A percentile compares a stretch with the other conserved stretches of the same genome.
Evolutionary conservation across 2,329 filamentous ascomycete genomes (phyloP).

Genomic region (Harringtonia lauricola): DNA sequence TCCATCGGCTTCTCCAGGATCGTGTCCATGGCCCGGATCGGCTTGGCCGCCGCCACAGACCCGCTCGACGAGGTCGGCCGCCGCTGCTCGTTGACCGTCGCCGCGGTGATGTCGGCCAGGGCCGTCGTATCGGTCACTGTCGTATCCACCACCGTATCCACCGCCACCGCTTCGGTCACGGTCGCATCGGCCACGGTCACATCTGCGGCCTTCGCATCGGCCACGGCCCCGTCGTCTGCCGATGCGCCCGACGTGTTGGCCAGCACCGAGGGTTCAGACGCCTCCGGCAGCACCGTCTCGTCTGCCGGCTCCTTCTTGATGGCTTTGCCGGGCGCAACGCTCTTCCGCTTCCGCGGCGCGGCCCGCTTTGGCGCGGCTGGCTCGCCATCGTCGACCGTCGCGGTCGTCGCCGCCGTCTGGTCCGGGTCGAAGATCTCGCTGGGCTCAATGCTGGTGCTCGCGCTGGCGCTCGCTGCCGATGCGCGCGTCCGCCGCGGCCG

Average conservation of each 20-base stretch:
- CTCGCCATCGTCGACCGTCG: constrained; percentile 21
- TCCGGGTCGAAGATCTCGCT: constrained; percentile 50
- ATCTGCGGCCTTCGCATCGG: neutral
- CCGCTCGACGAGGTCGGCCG: constrained; percentile 37
- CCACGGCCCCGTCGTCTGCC: neutral
- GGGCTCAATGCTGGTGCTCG: constrained; percentile 39
- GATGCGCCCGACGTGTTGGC: neutral
- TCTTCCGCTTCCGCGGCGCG: constrained; percentile 59
- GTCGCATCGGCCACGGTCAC: constrained; percentile 1
- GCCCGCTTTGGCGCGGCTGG: constrained; percentile 24
- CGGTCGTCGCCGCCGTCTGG: constrained; percentile 24
- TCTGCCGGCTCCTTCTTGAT: constrained; percentile 20
- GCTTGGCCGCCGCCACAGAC: constrained; percentile 47
- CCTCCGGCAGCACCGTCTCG: constrained; percentile 7
- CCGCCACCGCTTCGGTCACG: constrained; percentile 1
- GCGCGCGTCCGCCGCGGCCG: constrained; percentile 31
- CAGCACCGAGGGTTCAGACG: constrained; percentile 37
- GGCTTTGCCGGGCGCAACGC: constrained; percentile 33
- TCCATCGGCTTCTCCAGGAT: constrained; percentile 85
- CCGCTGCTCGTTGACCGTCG: constrained; percentile 41
- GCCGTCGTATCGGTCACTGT: constrained; percentile 18
- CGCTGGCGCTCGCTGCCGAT: constrained; percentile 9
- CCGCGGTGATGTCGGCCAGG: constrained; percentile 62
- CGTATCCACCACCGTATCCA: constrained; percentile 3
- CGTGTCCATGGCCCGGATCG: constrained; percentile 65